These are phyloP conservation scores for Mycena sanguinolenta DNA, from an alignment of 768 basidiomycete species.

Conservation along the genomic window DNA sequence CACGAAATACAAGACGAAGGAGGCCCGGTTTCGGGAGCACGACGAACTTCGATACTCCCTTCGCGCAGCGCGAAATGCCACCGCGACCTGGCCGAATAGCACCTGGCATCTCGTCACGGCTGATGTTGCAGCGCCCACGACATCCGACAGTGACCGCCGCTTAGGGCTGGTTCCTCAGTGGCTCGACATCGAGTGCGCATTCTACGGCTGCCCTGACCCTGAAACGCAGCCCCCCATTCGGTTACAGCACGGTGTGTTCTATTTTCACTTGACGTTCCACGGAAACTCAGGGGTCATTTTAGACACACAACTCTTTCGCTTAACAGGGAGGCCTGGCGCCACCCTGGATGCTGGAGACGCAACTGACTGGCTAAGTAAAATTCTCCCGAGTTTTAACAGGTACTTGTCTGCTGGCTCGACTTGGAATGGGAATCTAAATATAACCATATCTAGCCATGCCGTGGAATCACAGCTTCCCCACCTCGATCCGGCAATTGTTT, in stretches of 20 bases:
- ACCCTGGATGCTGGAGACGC: slow-evolving; percentile 7
- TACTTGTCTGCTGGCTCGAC: slow-evolving; percentile 11
- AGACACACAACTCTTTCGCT: slow-evolving; percentile 38
- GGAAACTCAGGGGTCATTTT: neutral
- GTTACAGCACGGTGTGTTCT: slow-evolving; percentile 48
- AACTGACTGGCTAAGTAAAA: slow-evolving; percentile 27
- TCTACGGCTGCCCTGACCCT: slow-evolving; percentile 40
- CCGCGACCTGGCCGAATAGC: slow-evolving; percentile 41
- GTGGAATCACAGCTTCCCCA: slow-evolving; percentile 51
- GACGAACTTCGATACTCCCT: slow-evolving; percentile 54
- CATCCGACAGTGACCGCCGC: slow-evolving; percentile 31
- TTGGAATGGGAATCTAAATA: slow-evolving; percentile 1
- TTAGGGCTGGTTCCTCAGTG: slow-evolving; percentile 57
- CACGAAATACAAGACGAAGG: slow-evolving; percentile 24
- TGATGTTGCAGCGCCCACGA: slow-evolving; percentile 40
- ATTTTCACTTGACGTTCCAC: slow-evolving; percentile 33
- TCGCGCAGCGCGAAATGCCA: slow-evolving; percentile 49
- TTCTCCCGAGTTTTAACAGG: slow-evolving; percentile 50
- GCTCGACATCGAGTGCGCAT: slow-evolving; percentile 44
- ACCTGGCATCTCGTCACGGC: slow-evolving; percentile 51
- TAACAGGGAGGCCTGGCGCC: slow-evolving; percentile 30
- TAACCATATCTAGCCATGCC: slow-evolving; percentile 43
- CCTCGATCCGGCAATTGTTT: slow-evolving; percentile 43
- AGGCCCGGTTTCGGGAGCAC: slow-evolving; percentile 47
- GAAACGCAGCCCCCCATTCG: slow-evolving; percentile 38